Conservation (phyloP, 805 yeast genomes). For the Candida schatavii region DNA sequence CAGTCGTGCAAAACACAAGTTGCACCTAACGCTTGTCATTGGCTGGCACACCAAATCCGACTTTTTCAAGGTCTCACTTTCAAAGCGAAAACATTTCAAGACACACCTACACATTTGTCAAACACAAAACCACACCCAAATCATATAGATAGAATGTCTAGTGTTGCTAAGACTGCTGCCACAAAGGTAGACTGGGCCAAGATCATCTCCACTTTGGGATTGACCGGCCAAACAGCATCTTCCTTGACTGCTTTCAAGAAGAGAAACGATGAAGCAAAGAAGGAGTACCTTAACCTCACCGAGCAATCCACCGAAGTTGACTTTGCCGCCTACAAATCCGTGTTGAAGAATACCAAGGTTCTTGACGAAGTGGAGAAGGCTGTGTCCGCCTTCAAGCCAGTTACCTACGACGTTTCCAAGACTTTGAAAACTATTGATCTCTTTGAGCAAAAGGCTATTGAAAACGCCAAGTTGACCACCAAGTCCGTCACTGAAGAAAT, state of each 20-base stretch:
- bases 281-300: conserved; percentile 66
- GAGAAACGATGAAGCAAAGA: conserved; percentile 97
- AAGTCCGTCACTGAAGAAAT: conserved; percentile 83
- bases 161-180: conserved; percentile 61
- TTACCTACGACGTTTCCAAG: conserved; percentile 79
- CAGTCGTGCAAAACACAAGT: too few relatives aligned
- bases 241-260: conserved; percentile 91
- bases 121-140: too few relatives aligned
- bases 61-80: not conserved
- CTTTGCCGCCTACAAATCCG: conserved; percentile 73
- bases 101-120: too few relatives aligned
- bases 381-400: conserved; percentile 74
- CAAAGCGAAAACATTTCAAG: not conserved
- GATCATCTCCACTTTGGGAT: conserved; percentile 81
- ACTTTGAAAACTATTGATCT: conserved; percentile 89
- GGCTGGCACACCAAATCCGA: conserved; percentile 8
- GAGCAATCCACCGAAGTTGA: conserved; percentile 77
- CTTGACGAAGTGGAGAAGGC: conserved; percentile 79
- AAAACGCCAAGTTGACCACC: conserved; percentile 93
- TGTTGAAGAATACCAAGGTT: conserved; percentile 77
- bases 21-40: conserved; percentile 11
- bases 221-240: conserved; percentile 88
- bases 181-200: conserved; percentile 94
- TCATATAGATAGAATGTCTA: conserved; percentile 23
- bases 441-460: conserved; percentile 92